Conservation (phyloP, 192 early-diverging fungal genomes). For the Glomus cerebriforme region DNA sequence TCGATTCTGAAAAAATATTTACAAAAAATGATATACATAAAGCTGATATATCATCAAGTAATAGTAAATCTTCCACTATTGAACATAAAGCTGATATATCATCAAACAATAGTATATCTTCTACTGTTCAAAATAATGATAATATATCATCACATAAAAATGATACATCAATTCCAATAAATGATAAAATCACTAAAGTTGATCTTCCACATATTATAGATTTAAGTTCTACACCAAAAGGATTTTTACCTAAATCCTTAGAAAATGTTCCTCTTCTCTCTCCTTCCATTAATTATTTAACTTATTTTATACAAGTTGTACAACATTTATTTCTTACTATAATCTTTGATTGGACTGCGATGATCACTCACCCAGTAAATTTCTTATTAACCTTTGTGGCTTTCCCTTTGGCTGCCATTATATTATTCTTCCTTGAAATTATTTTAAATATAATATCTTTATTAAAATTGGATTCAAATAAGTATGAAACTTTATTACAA, state of each 20-base stretch:
- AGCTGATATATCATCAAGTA: too few species aligned
- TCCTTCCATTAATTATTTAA: neutral
- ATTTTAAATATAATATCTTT: neutral
- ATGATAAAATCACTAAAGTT: too few species aligned
- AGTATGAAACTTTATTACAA: neutral
- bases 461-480: neutral
- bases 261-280: neutral
- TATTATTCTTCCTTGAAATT: neutral
- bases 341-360: neutral
- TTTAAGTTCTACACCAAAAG: neutral
- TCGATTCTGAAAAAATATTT: too few species aligned
- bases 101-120: too few species aligned
- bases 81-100: too few species aligned
- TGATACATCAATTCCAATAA: too few species aligned
- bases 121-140: too few species aligned
- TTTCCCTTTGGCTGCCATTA: neutral
- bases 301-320: neutral
- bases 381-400: neutral
- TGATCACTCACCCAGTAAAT: neutral
- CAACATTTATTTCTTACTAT: neutral
- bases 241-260: neutral
- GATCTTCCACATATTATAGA: neutral
- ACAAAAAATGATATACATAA: too few species aligned
- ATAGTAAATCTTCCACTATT: too few species aligned
- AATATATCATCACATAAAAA: too few species aligned